A percentile compares a stretch with the other conserved stretches of the same genome.
phyloP scores from a whole-genome alignment of 306 rosid genomes.

The Pueraria montana region DNA sequence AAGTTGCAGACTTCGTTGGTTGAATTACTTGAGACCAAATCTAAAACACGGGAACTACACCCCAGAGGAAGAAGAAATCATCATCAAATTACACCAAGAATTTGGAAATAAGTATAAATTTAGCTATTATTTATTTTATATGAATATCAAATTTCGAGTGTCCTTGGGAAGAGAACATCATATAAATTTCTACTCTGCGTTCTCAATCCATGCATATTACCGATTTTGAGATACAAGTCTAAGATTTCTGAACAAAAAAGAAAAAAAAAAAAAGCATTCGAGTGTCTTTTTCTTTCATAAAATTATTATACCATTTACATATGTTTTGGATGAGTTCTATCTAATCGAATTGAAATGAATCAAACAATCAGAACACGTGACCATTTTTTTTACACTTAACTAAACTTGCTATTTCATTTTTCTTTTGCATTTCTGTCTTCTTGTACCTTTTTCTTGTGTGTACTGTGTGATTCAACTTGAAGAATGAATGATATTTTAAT shows the following conservation, averaged over 20 bases:
- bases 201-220: not conserved
- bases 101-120: conserved; percentile 69
- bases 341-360: not conserved
- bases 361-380: not conserved
- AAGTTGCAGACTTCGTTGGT: conserved; percentile 89
- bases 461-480: not conserved
- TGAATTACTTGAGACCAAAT: conserved; percentile 70
- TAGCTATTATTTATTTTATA: not conserved
- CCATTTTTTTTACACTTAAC: not conserved
- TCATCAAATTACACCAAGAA: conserved; percentile 65
- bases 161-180: not conserved
- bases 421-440: not conserved
- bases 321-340: not conserved
- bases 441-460: not conserved
- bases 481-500: not conserved
- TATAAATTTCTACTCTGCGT: not conserved
- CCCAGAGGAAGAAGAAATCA: conserved; percentile 59
- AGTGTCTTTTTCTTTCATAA: not conserved
- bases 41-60: conserved; percentile 72
- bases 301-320: not conserved
- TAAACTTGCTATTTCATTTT: not conserved
- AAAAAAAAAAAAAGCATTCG: not conserved
- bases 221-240: not conserved
- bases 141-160: not conserved
- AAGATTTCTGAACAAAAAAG: not conserved